Evolutionary conservation across 352 stramenopile species (phyloP), one percentile per base, ranked within the genome.

Genomic region (Pythium guiyangense): DNA sequence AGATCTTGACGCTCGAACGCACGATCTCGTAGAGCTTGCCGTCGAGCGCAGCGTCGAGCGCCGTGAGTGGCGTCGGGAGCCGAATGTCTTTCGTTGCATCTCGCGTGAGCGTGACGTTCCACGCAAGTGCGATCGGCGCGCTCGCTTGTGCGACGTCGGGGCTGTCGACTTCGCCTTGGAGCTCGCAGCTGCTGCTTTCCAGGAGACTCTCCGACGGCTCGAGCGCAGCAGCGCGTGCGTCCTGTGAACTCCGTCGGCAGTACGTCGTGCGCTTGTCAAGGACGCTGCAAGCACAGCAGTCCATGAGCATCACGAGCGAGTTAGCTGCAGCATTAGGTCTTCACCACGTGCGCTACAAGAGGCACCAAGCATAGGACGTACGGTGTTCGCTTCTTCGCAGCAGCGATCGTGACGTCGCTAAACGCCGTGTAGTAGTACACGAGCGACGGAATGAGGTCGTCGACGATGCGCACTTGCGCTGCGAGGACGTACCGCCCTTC

Each of bases 361-460:
- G 31, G 12, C 6, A 37, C 1, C 31, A 1, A 34, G n/a, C n/a
- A 9, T 6, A 12, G 31, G 31, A 60, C 59, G 59, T 53, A 65
- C 59, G 50, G 34, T 22, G 25, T 43, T 11, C 12, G 2, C 22
- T 57, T 59, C 20, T 54, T 52, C 17, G 35, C 18, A 22, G 15
- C 57, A 25, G 31, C 60, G 39, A 84, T 62, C 20, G 69, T 62
- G 15, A 87, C 62, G 52, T 78, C 70, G 45, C 57, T 59, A 40
- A 77, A 83, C 11, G 69, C 55, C 27, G 80, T 64, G 57, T 76
- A 87, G 56, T 82, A 77, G 49, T 85, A 88, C 51, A 70, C 51
- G 44, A 79, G 34, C 5, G 58, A 54, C 31, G 63, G 17, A 44
- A 84, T 56, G n/a, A 65, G 29, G 25, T 50, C 54, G 54, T 86